A percentile compares a stretch with the other conserved stretches of the same genome.
Conservation (phyloP, 179 eudicot genomes). For the Carnegiea gigantea region DNA sequence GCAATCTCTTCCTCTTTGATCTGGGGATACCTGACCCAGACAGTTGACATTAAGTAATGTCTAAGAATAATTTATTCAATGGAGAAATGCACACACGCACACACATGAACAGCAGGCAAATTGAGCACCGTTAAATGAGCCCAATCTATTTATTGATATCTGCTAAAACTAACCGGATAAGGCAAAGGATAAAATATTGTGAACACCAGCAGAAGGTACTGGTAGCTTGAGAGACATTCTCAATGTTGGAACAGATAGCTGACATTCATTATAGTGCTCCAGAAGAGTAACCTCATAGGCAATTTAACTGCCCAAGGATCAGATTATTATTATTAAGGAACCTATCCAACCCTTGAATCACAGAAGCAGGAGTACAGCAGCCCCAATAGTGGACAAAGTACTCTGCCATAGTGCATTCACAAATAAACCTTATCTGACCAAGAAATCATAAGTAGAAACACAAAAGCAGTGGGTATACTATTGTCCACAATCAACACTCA, state of each 20-base stretch:
- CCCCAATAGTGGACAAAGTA: neutral
- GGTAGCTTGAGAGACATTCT: neutral
- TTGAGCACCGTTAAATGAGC: no score
- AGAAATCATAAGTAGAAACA: no score
- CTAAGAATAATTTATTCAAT: no score
- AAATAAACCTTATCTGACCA: neutral
- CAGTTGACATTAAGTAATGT: neutral
- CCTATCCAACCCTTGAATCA: neutral
- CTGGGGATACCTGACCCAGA: slow-evolving; percentile 54
- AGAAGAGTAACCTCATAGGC: neutral
- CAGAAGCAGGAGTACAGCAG: neutral
- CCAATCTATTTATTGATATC: no score
- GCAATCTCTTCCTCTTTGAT: slow-evolving; percentile 50
- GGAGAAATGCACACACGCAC: no score
- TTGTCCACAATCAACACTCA: neutral
- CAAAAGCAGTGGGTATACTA: neutral
- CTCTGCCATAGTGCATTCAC: neutral
- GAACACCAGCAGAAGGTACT: neutral
- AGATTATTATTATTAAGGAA: neutral
- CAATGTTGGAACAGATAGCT: neutral
- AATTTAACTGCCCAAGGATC: neutral
- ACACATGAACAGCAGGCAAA: no score
- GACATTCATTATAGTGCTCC: neutral
- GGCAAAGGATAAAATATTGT: neutral
- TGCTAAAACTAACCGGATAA: neutral